These are phyloP conservation scores for Hyphopichia buzzinii DNA, from an alignment of 1,139 yeast species.

Conservation along the genomic window DNA sequence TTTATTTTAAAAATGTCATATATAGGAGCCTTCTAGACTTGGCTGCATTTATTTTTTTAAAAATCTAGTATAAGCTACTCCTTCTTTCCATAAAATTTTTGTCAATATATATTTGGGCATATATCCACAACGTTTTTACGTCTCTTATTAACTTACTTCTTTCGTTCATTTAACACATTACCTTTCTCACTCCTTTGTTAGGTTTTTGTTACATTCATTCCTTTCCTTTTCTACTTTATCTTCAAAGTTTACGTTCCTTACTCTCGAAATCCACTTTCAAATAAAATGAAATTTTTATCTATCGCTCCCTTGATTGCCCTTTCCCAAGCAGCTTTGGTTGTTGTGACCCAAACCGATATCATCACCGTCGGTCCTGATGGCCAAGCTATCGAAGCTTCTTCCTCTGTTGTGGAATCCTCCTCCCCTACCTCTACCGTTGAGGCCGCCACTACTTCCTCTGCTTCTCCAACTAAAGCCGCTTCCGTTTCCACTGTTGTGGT, in stretches of 20 bases:
- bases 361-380: slow-evolving; percentile 16
- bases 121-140: no score
- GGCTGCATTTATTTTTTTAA: neutral
- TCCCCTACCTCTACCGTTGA: slow-evolving; percentile 3
- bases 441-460: slow-evolving; percentile 5
- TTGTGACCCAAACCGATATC: slow-evolving; percentile 17
- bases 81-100: no score
- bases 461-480: slow-evolving; percentile 8
- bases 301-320: slow-evolving; percentile 11
- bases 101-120: no score
- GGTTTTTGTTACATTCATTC: neutral
- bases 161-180: no score
- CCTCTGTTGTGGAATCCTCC: slow-evolving; percentile 7
- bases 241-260: no score
- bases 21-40: slow-evolving; percentile 1
- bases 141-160: no score
- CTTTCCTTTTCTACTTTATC: slow-evolving; percentile 2
- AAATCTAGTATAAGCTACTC: slow-evolving; percentile 1
- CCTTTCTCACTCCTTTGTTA: no score
- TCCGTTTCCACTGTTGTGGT: slow-evolving; percentile 5
- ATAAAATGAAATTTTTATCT: slow-evolving; percentile 15
- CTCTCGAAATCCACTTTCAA: neutral
- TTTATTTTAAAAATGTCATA: neutral
- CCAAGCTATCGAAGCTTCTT: slow-evolving; percentile 3
- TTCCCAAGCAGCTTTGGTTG: slow-evolving; percentile 13